phyloP scores from a whole-genome alignment of 305 asterid species.

The Striga hermonthica region DNA sequence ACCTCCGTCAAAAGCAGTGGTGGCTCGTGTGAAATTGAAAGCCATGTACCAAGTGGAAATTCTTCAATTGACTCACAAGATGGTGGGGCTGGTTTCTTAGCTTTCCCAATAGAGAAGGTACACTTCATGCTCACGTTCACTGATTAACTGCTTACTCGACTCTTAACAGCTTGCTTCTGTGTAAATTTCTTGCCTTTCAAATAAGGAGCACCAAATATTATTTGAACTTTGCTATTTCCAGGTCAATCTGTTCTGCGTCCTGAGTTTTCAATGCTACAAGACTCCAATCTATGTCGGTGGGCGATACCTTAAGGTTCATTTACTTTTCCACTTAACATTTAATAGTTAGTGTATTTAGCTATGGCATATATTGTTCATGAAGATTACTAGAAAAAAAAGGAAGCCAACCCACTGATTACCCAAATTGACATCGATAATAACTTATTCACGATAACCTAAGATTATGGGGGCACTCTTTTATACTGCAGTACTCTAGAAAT shows the following conservation, averaged over 20 bases:
- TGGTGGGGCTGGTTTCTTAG: constrained; percentile 31
- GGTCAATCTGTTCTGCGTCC: constrained; percentile 54
- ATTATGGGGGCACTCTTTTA: constrained; percentile 26
- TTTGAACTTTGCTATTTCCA: constrained; percentile 38
- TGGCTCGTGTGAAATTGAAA: constrained; percentile 37
- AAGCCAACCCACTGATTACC: not conserved
- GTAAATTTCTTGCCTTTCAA: constrained; percentile 26
- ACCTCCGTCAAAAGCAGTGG: constrained; percentile 36
- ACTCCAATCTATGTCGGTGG: constrained; percentile 78
- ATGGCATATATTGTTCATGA: not conserved
- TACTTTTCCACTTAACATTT: constrained; percentile 9
- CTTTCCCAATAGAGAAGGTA: constrained; percentile 57
- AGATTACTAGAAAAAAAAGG: not conserved
- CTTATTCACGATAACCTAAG: constrained; percentile 6
- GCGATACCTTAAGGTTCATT: constrained; percentile 82
- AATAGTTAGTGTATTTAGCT: not conserved
- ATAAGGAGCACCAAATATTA: constrained; percentile 20
- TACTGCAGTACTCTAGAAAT: constrained; percentile 74
- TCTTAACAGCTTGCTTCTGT: constrained; percentile 25
- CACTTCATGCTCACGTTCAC: constrained; percentile 8
- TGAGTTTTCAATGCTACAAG: constrained; percentile 53
- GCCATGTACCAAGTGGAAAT: constrained; percentile 29
- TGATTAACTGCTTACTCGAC: constrained; percentile 11
- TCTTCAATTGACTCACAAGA: constrained; percentile 37
- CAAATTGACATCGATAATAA: constrained; percentile 4